Evolutionary conservation across 805 yeast genomes (phyloP), one percentile per base, ranked within the genome.

Genomic region (Candida tallmaniae): DNA sequence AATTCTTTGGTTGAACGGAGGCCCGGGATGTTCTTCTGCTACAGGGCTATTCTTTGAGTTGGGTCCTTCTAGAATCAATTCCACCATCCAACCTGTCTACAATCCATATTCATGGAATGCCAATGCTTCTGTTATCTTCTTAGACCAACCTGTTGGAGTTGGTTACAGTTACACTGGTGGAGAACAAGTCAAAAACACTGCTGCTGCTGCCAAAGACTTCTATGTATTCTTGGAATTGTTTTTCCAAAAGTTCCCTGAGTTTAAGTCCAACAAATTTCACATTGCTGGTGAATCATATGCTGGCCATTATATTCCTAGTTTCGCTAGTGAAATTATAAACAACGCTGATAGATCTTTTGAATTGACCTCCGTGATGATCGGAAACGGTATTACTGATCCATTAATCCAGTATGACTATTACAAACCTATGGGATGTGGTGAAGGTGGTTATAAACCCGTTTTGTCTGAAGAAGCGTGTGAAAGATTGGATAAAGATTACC

Each of bases 261-360:
- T 78, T 55, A 28, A 35, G 7, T 51, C 67, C 21, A 58, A 70
- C 36, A 75, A 73, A 33, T 83, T 88, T 74, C 95, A 87, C 59
- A 83, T 88, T 55, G 82, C 96, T 28, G 96, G 96, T 46, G 96
- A 88, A 56, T 83, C 94, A 6, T 88, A 89, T 52, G 96, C 90
- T 13, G 96, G 97, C 32, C 94, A 87, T 54, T 89, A 90, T 62
- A 83, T 89, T 45, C 98, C 98, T 14, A 84, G 74, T 7, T 84
- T 88, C 60, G 95, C 95, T 6, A 57, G 75, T 39, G 95, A 86
- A 58, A 86, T 88, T 48, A 63, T 85, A 48, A 65, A 74, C 25
- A 86, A 83, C 50, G 68, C 73, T 16, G 81, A 79, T 40, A 60
- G 67, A 46, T 46, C 60, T 6, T 62, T 63, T 32, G 62, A 62